These are phyloP conservation scores for Elsinoe necatrix DNA, from an alignment of 2,329 filamentous ascomycete species.

Conservation along the genomic window DNA sequence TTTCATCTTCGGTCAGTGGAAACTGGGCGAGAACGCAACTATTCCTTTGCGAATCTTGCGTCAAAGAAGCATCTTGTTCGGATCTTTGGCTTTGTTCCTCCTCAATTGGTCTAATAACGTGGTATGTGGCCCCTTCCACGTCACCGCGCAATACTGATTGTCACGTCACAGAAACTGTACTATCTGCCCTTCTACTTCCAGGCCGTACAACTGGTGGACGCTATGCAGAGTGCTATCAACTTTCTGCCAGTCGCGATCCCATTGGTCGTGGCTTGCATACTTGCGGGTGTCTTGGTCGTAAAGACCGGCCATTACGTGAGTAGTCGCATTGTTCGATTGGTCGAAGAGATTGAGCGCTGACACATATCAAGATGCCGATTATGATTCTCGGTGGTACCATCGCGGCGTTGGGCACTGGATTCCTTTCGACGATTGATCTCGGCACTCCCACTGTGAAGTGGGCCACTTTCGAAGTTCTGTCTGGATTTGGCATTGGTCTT, in stretches of 20 bases:
- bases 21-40: not conserved
- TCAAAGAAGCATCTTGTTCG: not conserved
- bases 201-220: constrained; percentile 34
- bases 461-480: constrained; percentile 30
- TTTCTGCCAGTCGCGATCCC: constrained; percentile 33
- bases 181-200: constrained; percentile 35
- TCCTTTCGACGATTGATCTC: constrained; percentile 21
- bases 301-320: constrained; percentile 36
- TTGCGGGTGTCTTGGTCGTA: constrained; percentile 28
- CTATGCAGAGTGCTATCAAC: constrained; percentile 38
- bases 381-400: not conserved
- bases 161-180: constrained; percentile 14
- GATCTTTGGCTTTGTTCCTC: constrained; percentile 18
- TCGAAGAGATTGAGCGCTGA: constrained; percentile 19
- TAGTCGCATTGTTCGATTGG: constrained; percentile 28
- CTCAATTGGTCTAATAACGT: not conserved
- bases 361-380: constrained; percentile 17
- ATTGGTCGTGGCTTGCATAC: constrained; percentile 32
- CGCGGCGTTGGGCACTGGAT: not conserved
- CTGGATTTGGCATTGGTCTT: constrained; percentile 24
- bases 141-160: not conserved
- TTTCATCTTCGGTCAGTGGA: too few species aligned
- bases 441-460: constrained; percentile 20
- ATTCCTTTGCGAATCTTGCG: not conserved
- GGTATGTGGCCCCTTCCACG: too few species aligned